Evolutionary conservation across 495 filamentous ascomycete species (phyloP).

Genomic region (Aspergillus avenaceus): DNA sequence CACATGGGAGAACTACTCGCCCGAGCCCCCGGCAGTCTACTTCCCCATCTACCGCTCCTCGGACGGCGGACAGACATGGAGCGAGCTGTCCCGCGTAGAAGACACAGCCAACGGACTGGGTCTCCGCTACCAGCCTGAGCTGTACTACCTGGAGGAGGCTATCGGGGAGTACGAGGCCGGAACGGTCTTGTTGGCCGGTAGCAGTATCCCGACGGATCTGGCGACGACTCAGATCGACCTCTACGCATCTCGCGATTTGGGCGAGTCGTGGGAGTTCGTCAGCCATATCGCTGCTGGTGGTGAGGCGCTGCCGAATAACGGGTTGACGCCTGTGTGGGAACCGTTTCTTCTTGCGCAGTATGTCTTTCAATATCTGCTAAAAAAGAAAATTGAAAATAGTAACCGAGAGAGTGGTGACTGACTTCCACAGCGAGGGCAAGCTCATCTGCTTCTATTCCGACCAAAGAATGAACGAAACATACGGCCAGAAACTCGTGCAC

Average conservation of each 20-base stretch:
- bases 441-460: slow-evolving; percentile 67
- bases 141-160: slow-evolving; percentile 54
- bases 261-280: slow-evolving; percentile 61
- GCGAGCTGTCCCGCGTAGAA: slow-evolving; percentile 53
- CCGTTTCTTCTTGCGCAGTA: slow-evolving; percentile 55
- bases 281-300: slow-evolving; percentile 63
- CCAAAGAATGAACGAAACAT: slow-evolving; percentile 53
- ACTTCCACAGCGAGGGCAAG: slow-evolving; percentile 40
- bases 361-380: slow-evolving; percentile 6
- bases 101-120: slow-evolving; percentile 63
- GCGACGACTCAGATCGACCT: slow-evolving; percentile 62
- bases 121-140: slow-evolving; percentile 62
- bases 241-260: slow-evolving; percentile 57
- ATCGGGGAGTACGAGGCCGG: slow-evolving; percentile 55
- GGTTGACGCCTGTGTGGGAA: slow-evolving; percentile 66
- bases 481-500: slow-evolving; percentile 66
- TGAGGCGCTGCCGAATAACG: slow-evolving; percentile 55
- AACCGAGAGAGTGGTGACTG: background rate
- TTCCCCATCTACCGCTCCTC: slow-evolving; percentile 48
- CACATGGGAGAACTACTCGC: slow-evolving; percentile 60
- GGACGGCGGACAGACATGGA: slow-evolving; percentile 61
- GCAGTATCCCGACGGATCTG: slow-evolving; percentile 59
- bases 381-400: background rate
- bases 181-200: slow-evolving; percentile 60
- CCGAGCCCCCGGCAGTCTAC: slow-evolving; percentile 48